Evolutionary conservation across 1,284 basidiomycete species (phyloP), one percentile per base, ranked within the genome.

Genomic region (Lentinula novae-zelandiae): DNA sequence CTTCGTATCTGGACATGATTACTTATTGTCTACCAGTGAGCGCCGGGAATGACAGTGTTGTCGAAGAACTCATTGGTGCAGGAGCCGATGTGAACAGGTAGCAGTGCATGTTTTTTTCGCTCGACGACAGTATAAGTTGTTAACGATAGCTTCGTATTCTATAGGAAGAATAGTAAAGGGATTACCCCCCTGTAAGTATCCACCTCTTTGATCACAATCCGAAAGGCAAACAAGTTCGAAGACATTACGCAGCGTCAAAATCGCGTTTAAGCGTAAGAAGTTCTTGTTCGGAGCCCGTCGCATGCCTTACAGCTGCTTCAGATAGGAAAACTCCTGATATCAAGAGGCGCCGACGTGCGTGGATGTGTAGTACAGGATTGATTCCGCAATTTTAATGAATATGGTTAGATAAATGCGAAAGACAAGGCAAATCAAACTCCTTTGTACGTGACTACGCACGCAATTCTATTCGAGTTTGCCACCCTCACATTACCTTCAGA

Each of bases 241-340:
- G 94, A 70, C 94, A 97, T 75, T 97, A 97, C 68, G 95, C 95
- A 34, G 95, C 95, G 46, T 97, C 95, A 17, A 97, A 96, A 74
- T 91, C 93, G 50, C 88, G 89, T 55, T 84, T 95, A 60, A 87
- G 93, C 70, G 94, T 94, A 71, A 65, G 83, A 70, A 68, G 69
- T 63, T 69, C 36, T 10, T 48, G 42, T 13, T 13, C 7, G 40
- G 33, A 40, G 22, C 9, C 17, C 66, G 68, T 64, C 60, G 67
- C 65, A 62, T 63, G 63, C 64, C 61, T 60, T 51, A 63, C 62
- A 56, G 62, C 40, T 62, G 61, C 63, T 66, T 62, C 72, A 97
- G 94, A 92, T 96, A 71, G 95, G 93, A 61, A 89, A 84, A 71
- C 78, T 94, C 38, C 78, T 98, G 60, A 90, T 98, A 65, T 78